phyloP scores from a whole-genome alignment of 345 rosid species.

The Aquilaria sinensis region DNA sequence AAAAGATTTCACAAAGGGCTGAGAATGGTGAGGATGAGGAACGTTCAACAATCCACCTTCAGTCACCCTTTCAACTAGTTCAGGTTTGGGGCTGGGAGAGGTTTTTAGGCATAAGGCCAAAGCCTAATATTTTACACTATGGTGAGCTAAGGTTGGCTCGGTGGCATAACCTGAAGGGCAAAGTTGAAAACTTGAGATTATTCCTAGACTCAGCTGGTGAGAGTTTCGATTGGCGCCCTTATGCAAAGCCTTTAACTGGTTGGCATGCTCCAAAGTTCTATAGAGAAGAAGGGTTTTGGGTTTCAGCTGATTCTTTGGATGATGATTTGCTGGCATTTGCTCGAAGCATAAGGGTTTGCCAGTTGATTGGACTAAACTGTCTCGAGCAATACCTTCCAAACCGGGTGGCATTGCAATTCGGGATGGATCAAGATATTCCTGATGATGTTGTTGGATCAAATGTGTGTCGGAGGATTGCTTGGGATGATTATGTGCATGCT shows the following conservation, averaged over 20 bases:
- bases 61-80: conserved; percentile 24
- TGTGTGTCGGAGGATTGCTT: conserved; percentile 20
- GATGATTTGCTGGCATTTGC: conserved; percentile 28
- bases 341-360: conserved; percentile 23
- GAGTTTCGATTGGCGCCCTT: conserved; percentile 40
- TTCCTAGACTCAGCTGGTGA: conserved; percentile 18
- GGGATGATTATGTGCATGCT: conserved; percentile 26
- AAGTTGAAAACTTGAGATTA: conserved; percentile 15
- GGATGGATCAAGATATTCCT: conserved; percentile 47
- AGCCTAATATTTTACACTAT: conserved; percentile 17
- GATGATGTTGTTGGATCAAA: conserved; percentile 1
- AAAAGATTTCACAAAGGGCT: not conserved
- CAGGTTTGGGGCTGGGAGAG: conserved; percentile 49
- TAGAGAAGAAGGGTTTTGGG: conserved; percentile 11
- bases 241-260: conserved; percentile 13
- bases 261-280: conserved; percentile 24
- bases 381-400: conserved; percentile 39
- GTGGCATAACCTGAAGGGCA: conserved; percentile 19
- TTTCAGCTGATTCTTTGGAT: conserved; percentile 13
- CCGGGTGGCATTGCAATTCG: conserved; percentile 51
- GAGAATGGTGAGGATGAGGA: not conserved
- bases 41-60: not conserved
- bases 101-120: conserved; percentile 22
- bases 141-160: conserved; percentile 32
- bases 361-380: conserved; percentile 32